Percentiles rank a stretch among this genome's conserved stretches.
Evolutionary conservation across 2,329 filamentous ascomycete species (phyloP).

Genomic region (Ambrosiella xylebori): DNA sequence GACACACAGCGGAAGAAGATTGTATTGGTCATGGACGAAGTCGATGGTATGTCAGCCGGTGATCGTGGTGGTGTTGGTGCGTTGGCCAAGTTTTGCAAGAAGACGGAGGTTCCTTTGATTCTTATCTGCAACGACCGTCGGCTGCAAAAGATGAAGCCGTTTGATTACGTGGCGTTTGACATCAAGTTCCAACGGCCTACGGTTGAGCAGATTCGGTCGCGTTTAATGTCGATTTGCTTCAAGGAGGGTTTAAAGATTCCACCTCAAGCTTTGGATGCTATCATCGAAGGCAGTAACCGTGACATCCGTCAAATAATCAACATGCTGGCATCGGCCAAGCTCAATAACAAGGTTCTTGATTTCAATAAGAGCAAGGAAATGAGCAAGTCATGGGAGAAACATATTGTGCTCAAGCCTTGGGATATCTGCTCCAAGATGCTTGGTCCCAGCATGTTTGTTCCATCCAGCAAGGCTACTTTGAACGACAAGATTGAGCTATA

Average conservation of each 20-base stretch:
- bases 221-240: slow-evolving; percentile 89
- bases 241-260: slow-evolving; percentile 80
- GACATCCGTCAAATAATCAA: slow-evolving; percentile 98
- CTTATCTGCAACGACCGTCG: slow-evolving; percentile 93
- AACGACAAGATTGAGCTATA: slow-evolving; percentile 98
- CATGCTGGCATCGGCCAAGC: slow-evolving; percentile 87
- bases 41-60: slow-evolving; percentile 95
- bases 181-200: slow-evolving; percentile 79
- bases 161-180: slow-evolving; percentile 72
- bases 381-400: slow-evolving; percentile 97
- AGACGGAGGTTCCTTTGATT: slow-evolving; percentile 86
- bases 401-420: slow-evolving; percentile 92
- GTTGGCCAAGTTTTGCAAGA: slow-evolving; percentile 84
- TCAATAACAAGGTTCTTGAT: slow-evolving; percentile 64
- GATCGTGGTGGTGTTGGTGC: slow-evolving; percentile 92
- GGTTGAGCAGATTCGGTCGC: slow-evolving; percentile 73
- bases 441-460: slow-evolving; percentile 68
- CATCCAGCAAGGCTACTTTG: slow-evolving; percentile 66
- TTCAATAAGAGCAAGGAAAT: slow-evolving; percentile 80
- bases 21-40: slow-evolving; percentile 95
- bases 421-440: slow-evolving; percentile 93
- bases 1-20: slow-evolving; percentile 78
- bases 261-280: slow-evolving; percentile 65
- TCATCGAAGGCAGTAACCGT: slow-evolving; percentile 88
- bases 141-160: slow-evolving; percentile 95